Conservation (phyloP, 768 basidiomycete species). For the Naganishia antarctica region DNA sequence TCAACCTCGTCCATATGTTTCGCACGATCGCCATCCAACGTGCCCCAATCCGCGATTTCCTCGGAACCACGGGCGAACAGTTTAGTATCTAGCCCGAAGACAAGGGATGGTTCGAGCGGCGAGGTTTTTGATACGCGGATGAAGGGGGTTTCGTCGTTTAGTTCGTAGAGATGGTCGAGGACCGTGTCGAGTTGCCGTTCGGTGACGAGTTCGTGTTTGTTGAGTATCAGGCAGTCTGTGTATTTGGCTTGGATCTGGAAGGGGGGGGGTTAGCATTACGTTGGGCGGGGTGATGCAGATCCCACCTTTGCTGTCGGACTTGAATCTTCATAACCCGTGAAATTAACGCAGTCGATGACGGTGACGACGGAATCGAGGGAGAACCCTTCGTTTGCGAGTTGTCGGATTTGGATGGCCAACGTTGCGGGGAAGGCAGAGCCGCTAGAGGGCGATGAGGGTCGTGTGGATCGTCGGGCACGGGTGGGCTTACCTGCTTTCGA, state of each 20-base stretch:
- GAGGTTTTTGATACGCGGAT: conserved; percentile 61
- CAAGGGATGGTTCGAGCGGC: conserved; percentile 67
- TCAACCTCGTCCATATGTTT: conserved; percentile 80
- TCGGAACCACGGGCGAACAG: conserved; percentile 55
- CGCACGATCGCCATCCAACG: conserved; percentile 26
- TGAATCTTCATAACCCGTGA: conserved; percentile 84
- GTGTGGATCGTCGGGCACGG: not conserved
- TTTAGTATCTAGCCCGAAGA: conserved; percentile 87
- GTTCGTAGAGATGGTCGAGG: conserved; percentile 76
- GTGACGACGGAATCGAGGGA: conserved; percentile 86
- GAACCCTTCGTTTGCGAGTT: conserved; percentile 77
- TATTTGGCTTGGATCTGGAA: conserved; percentile 67
- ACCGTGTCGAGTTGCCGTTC: conserved; percentile 75
- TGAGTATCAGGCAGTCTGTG: conserved; percentile 86
- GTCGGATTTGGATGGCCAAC: conserved; percentile 86
- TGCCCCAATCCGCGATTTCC: conserved; percentile 37
- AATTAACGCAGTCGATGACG: conserved; percentile 72
- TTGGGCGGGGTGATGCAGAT: not conserved
- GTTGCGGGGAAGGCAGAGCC: conserved; percentile 96
- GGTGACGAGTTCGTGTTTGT: conserved; percentile 79
- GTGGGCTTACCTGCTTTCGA: conserved; percentile 80
- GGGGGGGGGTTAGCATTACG: not conserved
- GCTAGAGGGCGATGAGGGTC: conserved; percentile 49
- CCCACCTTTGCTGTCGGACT: conserved; percentile 85
- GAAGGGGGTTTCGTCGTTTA: conserved; percentile 87